Conservation (phyloP, 139 green algal species). For the Coelastrella sp. region DNA sequence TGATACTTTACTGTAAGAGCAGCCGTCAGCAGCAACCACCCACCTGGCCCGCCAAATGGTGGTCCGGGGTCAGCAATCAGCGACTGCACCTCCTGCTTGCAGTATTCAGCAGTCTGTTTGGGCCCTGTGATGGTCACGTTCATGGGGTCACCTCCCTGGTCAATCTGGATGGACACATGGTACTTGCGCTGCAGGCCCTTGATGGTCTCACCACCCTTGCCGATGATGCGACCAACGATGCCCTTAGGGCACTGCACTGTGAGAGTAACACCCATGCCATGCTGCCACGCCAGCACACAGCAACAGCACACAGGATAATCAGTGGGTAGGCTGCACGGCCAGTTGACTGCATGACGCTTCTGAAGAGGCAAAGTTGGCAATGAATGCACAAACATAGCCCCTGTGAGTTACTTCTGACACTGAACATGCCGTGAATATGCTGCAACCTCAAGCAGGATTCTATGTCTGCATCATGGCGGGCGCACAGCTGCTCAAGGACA, state of each 20-base stretch:
- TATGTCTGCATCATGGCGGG: background rate
- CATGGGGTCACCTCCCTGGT: constrained; percentile 88
- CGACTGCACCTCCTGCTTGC: constrained; percentile 59
- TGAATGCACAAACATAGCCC: too few relatives aligned
- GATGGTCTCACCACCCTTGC: constrained; percentile 95
- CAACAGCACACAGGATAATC: background rate
- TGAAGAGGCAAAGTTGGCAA: too few relatives aligned
- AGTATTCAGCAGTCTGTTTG: constrained; percentile 61
- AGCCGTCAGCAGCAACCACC: background rate
- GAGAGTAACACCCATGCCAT: constrained; percentile 69
- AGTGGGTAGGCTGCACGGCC: background rate
- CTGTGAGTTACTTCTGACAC: too few relatives aligned
- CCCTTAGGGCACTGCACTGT: constrained; percentile 89
- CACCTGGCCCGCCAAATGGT: background rate
- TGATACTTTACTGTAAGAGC: background rate
- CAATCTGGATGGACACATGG: constrained; percentile 88
- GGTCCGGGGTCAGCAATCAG: constrained; percentile 68
- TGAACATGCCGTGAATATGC: too few relatives aligned
- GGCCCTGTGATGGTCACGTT: constrained; percentile 89
- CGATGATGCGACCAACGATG: constrained; percentile 95
- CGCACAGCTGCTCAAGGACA: background rate
- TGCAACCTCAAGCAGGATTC: too few relatives aligned
- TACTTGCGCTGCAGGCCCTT: constrained; percentile 92
- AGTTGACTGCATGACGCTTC: background rate
- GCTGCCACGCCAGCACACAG: constrained; percentile 55